Evolutionary conservation across 2,329 filamentous ascomycete species (phyloP).

Genomic region (Aspergillus versicolor): DNA sequence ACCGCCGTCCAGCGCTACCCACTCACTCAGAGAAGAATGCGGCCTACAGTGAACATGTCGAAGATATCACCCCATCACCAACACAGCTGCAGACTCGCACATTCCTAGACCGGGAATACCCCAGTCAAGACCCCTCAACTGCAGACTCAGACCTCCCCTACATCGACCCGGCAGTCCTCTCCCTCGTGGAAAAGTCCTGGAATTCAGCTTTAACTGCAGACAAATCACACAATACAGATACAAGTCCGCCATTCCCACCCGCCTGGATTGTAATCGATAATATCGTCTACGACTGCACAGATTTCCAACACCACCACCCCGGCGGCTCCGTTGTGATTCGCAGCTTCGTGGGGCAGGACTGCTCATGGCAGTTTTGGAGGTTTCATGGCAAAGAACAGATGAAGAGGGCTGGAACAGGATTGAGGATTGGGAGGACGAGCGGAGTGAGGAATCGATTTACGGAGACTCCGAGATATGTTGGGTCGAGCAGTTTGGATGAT

Average conservation of each 20-base stretch:
- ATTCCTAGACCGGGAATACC: not conserved
- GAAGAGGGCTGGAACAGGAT: constrained; percentile 5
- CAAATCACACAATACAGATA: not conserved
- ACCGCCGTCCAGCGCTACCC: not conserved
- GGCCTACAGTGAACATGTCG: not conserved
- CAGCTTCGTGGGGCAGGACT: constrained; percentile 31
- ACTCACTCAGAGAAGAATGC: not conserved
- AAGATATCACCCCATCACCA: not conserved
- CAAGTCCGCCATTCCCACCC: not conserved
- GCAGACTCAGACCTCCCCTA: not conserved
- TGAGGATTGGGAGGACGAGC: not conserved
- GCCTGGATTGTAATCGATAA: not conserved
- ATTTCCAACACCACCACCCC: constrained; percentile 23
- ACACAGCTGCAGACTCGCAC: not conserved
- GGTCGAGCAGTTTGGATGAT: not conserved
- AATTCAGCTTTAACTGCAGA: not conserved
- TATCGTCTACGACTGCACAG: constrained; percentile 1
- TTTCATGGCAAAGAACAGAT: constrained; percentile 24
- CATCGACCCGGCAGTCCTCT: not conserved
- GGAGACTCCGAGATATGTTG: not conserved
- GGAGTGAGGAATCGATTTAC: not conserved
- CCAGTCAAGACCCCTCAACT: not conserved
- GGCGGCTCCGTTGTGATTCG: constrained; percentile 29
- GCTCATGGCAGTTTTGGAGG: constrained; percentile 34
- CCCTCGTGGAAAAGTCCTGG: not conserved